Evolutionary conservation across 352 stramenopile species (phyloP), one percentile per base, ranked within the genome.

Genomic region (Peronospora tabacina): DNA sequence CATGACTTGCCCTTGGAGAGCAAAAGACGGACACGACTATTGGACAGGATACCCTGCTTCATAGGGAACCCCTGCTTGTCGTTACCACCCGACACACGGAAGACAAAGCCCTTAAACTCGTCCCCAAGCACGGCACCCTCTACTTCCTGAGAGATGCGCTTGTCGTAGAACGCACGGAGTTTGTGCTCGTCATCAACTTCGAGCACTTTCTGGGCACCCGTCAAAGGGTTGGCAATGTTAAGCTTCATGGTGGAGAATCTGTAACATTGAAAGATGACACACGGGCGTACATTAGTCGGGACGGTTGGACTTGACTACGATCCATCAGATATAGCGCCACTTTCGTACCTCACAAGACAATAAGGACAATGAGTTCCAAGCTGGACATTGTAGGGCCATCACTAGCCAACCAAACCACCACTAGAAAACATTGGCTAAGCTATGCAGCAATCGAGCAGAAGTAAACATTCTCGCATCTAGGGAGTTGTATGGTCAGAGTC

Each of bases 61-160:
- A 99, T 99, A 58, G 96, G 96, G 85, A 99, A 99, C 57, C 97
- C 97, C 85, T 99, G 96, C 90, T 99, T 99, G 86, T 99, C 97
- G 79, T 99, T 99, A 77, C 97, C 97, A 68, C 97, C 97, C 49
- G 91, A 98, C 68, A 99, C 98, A 63, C 95, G 94, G 72, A 98
- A 97, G 68, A 98, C 77, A 72, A 98, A 99, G 70, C 96, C 97
- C 66, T 98, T 97, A 80, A 98, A 99, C 75, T 99, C 96, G 43
- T 99, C 97, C 57, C 97, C 97, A 48, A 99, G 90, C 55, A 97
- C 79, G n/a, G 90, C 82, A 49, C 97, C 97, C 56, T 99, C 96
- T 53, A 99, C 86, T 76, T 99, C 97, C 76, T 99, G 96, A 39
- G 94, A 96, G 75, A 99, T 99, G 64, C 97, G 95, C 78, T 97